Conservation (phyloP, 345 rosid genomes). For the Clarkia xantiana region DNA sequence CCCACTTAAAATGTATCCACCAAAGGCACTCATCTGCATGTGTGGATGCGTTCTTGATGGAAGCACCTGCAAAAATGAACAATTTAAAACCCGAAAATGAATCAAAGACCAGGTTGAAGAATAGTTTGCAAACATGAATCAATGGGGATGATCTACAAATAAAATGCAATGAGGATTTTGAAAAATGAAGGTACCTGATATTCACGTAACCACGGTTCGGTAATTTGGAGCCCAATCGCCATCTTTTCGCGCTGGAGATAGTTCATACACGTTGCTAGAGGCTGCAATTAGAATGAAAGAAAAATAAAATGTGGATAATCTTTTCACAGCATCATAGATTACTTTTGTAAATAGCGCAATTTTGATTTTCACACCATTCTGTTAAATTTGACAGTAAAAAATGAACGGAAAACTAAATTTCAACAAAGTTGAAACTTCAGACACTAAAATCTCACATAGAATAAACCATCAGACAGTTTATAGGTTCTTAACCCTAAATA, state of each 20-base stretch:
- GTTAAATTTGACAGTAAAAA: no score
- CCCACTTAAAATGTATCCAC: slow-evolving; percentile 80
- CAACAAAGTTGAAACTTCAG: no score
- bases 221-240: slow-evolving; percentile 75
- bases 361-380: no score
- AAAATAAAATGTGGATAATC: not conserved
- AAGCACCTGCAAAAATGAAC: slow-evolving; percentile 40
- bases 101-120: slow-evolving; percentile 50
- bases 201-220: slow-evolving; percentile 96
- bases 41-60: slow-evolving; percentile 88
- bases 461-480: no score
- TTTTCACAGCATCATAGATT: not conserved
- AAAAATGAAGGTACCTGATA: slow-evolving; percentile 43
- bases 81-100: not conserved
- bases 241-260: slow-evolving; percentile 59
- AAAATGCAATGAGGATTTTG: no score
- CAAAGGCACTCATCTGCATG: slow-evolving; percentile 81
- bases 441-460: no score
- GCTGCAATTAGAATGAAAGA: slow-evolving; percentile 25
- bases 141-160: not conserved
- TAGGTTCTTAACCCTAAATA: no score
- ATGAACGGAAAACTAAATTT: no score
- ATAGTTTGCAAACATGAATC: no score
- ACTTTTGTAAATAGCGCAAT: not conserved
- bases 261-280: slow-evolving; percentile 83